Conservation (phyloP, 371 early-diverging fungal genomes). For the Parasitella parasitica region DNA sequence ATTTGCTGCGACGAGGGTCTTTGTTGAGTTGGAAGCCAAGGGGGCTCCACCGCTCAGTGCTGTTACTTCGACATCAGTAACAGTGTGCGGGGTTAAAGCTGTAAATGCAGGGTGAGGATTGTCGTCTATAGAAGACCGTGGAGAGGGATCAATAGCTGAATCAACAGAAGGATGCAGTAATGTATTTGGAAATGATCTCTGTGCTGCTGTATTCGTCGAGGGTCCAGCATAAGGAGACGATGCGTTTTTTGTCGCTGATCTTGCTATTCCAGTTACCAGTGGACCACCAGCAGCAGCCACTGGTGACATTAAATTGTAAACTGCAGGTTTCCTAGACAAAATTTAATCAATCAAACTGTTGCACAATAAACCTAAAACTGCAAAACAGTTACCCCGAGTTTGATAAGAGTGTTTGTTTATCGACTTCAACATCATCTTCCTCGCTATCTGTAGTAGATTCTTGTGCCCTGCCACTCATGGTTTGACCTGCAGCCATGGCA, state of each 20-base stretch:
- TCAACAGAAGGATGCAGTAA: constrained; percentile 47
- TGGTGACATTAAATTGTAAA: not conserved
- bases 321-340: not conserved
- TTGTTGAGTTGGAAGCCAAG: not conserved
- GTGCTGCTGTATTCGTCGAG: constrained; percentile 18
- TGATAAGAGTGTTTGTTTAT: not conserved
- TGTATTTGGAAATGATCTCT: constrained; percentile 24
- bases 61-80: not conserved
- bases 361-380: not conserved
- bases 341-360: not conserved
- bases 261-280: not conserved
- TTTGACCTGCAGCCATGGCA: not conserved
- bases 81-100: not conserved
- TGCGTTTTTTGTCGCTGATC: not conserved
- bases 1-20: not conserved
- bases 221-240: not conserved
- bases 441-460: constrained; percentile 19
- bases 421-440: constrained; percentile 23
- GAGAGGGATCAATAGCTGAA: constrained; percentile 45
- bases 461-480: not conserved
- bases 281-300: not conserved
- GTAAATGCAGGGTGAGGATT: not conserved
- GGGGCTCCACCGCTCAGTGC: not conserved
- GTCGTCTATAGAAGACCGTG: constrained; percentile 33
- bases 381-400: constrained; percentile 2